Evolutionary conservation across 2,329 filamentous ascomycete genomes (phyloP).

Genomic region (Aspergillus pseudoglaucus): DNA sequence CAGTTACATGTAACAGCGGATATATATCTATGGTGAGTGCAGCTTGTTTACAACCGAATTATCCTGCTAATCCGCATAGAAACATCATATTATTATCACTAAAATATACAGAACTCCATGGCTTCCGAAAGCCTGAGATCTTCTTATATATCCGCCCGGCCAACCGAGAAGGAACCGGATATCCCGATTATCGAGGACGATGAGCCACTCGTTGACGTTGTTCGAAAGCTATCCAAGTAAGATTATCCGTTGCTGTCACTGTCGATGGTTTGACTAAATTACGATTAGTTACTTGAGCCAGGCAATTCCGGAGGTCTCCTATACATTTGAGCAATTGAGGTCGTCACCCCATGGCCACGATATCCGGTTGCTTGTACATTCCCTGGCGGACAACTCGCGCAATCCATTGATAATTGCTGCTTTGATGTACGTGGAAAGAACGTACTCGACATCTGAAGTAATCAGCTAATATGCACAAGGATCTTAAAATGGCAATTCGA

Average conservation of each 20-base stretch:
- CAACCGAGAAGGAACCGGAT: constrained; percentile 23
- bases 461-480: constrained; percentile 32
- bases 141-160: constrained; percentile 10
- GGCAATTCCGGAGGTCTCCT: constrained; percentile 34
- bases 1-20: background rate
- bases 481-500: constrained; percentile 53
- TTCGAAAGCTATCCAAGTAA: constrained; percentile 36
- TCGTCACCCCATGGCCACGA: constrained; percentile 31
- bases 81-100: background rate
- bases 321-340: constrained; percentile 41
- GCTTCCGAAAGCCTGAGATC: constrained; percentile 6
- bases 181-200: constrained; percentile 36
- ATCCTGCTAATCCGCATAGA: background rate
- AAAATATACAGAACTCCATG: background rate
- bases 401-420: constrained; percentile 41
- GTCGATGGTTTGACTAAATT: constrained; percentile 5
- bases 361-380: constrained; percentile 33
- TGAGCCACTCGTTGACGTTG: constrained; percentile 33
- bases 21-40: background rate
- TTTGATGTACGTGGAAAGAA: constrained; percentile 42
- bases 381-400: constrained; percentile 36
- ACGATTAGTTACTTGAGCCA: constrained; percentile 31
- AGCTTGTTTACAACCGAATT: background rate
- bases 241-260: background rate
- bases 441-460: background rate